Percentiles rank a stretch among this genome's conserved stretches.
Evolutionary conservation across 2,329 filamentous ascomycete species (phyloP).

Genomic region (Phoma sp.): DNA sequence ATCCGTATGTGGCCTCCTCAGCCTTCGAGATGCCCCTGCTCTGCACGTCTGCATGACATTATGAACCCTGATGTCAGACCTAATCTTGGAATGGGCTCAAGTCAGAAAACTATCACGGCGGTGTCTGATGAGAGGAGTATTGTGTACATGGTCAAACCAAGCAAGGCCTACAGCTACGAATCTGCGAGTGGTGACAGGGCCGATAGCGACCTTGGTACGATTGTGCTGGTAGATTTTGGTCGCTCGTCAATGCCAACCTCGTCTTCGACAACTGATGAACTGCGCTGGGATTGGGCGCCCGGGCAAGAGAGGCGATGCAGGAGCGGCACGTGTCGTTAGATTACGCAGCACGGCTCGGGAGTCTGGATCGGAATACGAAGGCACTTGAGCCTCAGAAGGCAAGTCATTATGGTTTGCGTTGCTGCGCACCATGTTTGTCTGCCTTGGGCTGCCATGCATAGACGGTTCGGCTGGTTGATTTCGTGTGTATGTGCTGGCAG

Average conservation of each 20-base stretch:
- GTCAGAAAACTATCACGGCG: conserved; percentile 32
- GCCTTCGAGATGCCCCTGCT: conserved; percentile 35
- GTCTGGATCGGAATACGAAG: neutral
- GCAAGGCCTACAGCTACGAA: conserved; percentile 8
- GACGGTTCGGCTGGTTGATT: neutral
- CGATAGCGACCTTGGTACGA: conserved; percentile 30
- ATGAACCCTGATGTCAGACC: conserved; percentile 33
- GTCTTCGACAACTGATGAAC: neutral
- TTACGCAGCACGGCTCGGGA: too few relatives aligned
- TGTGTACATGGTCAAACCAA: conserved; percentile 44
- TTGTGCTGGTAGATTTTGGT: conserved; percentile 46
- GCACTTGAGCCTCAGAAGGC: conserved; percentile 2
- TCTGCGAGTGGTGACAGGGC: conserved; percentile 26
- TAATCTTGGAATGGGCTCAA: conserved; percentile 6
- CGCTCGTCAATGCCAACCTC: neutral
- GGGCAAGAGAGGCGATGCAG: conserved; percentile 15
- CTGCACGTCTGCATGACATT: conserved; percentile 40
- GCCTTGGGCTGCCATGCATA: conserved; percentile 14
- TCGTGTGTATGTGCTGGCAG: neutral
- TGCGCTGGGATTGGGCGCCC: conserved; percentile 19
- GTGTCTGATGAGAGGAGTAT: conserved; percentile 43
- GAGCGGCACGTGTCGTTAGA: conserved; percentile 15
- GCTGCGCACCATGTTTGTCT: neutral
- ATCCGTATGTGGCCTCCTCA: conserved; percentile 48
- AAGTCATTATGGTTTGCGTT: neutral